These are phyloP conservation scores for Malus orientalis DNA, from an alignment of 306 rosid genomes.

Conservation along the genomic window DNA sequence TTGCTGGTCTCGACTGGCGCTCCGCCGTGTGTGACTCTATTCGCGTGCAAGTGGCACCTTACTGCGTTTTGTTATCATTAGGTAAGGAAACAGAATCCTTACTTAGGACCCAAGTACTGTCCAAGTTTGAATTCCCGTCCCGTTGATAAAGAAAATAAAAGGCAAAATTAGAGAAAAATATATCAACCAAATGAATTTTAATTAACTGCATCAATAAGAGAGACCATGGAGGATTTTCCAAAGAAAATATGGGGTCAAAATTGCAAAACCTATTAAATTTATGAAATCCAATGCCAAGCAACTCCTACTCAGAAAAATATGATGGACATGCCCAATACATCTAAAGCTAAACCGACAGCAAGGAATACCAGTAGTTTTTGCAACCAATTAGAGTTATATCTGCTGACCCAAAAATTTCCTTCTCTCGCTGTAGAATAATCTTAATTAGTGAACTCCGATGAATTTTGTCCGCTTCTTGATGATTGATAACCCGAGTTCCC, in stretches of 20 bases:
- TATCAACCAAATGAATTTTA: neutral
- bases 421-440: neutral
- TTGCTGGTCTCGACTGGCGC: too few relatives aligned
- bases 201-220: neutral
- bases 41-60: neutral
- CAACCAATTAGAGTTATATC: constrained; percentile 18
- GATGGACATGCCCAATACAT: constrained; percentile 29
- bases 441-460: constrained; percentile 33
- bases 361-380: constrained; percentile 27
- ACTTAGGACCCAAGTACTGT: too few relatives aligned
- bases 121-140: too few relatives aligned
- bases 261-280: constrained; percentile 27
- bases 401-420: constrained; percentile 39
- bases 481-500: constrained; percentile 43
- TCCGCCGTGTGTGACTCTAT: too few relatives aligned
- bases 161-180: neutral
- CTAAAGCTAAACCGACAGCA: constrained; percentile 21
- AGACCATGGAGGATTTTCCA: constrained; percentile 1
- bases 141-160: too few relatives aligned
- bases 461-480: constrained; percentile 52
- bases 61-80: too few relatives aligned
- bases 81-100: too few relatives aligned
- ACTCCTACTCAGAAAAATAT: constrained; percentile 21
- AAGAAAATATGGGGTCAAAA: constrained; percentile 10
- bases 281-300: constrained; percentile 15